A percentile compares a stretch with the other conserved stretches of the same genome.
Conservation (phyloP, 208 protist species). For the Trichomonas vaginalis region DNA sequence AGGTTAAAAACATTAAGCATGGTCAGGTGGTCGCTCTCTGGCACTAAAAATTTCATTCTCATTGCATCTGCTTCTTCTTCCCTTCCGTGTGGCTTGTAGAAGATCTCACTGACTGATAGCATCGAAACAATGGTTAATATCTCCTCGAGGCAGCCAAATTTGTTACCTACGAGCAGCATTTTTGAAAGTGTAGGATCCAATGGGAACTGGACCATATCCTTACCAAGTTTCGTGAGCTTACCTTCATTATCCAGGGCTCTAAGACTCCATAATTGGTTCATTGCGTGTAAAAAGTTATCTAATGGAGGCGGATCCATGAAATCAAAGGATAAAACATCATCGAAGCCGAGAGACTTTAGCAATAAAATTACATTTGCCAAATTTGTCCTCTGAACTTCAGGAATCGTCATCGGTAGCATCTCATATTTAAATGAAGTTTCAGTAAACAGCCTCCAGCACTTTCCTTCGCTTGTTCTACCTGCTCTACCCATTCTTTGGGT, state of each 20-base stretch:
- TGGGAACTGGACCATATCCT: slow-evolving; percentile 87
- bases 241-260: slow-evolving; percentile 79
- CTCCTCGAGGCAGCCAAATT: slow-evolving; percentile 55
- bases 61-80: slow-evolving; percentile 40
- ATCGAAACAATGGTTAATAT: slow-evolving; percentile 69
- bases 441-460: slow-evolving; percentile 81
- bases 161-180: slow-evolving; percentile 44
- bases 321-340: slow-evolving; percentile 82
- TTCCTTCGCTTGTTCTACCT: slow-evolving; percentile 67
- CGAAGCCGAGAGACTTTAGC: slow-evolving; percentile 56
- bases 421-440: slow-evolving; percentile 48
- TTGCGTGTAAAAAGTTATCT: slow-evolving; percentile 69
- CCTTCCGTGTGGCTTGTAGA: slow-evolving; percentile 63
- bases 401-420: slow-evolving; percentile 60
- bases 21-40: slow-evolving; percentile 95
- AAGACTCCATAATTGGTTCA: slow-evolving; percentile 91
- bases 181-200: slow-evolving; percentile 36
- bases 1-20: slow-evolving; percentile 85
- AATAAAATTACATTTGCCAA: slow-evolving; percentile 68
- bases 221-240: slow-evolving; percentile 71
- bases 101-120: slow-evolving; percentile 81
- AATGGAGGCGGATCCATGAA: slow-evolving; percentile 75
- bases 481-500: slow-evolving; percentile 75
- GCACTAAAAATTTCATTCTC: slow-evolving; percentile 70
- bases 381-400: slow-evolving; percentile 72